Base-by-base conservation (phyloP, 2,329 filamentous ascomycete species). In the Pseudophaeomoniella oleicola region DNA sequence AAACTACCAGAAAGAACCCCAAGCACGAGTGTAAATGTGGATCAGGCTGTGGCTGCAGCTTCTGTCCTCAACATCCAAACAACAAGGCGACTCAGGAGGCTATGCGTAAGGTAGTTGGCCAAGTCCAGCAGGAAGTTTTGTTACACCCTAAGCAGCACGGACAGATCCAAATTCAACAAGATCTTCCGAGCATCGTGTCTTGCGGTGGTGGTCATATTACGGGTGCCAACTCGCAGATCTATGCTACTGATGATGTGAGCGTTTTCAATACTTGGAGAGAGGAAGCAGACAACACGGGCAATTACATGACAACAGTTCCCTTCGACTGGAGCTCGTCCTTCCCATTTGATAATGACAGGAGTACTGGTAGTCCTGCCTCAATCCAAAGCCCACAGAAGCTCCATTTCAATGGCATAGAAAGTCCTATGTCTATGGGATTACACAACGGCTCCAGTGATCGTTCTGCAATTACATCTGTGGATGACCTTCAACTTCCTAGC, bases 1-100 rank as follows among this genome's bases (percentile, higher is more conserved):
- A 27, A n/a, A 27, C n/a, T 6, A 27, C 22, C 22, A n/a, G 16
- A 16, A 19, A 19, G 11, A 13, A 10, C 9, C 5, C 39, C 2
- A 36, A 35, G 17, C 37, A 34, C 17, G 35, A 39, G 16, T 50
- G 47, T 39, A 44, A 44, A 18, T 50, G 47, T 37, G 47, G 47
- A 10, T 37, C 42, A 3, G 40, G 35, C 14, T 50, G 47, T 40
- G 39, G 42, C 18, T 50, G 47, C 40, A 38, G 44, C 9, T 47
- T 46, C 35, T 50, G 47, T 41, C 46, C 46, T 11, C 41, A 47
- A 16, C 47, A 50, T 39, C 46, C 47, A 15, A 47, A 48, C 42
- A 50, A 47, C 19, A 35, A 39, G 10, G 44, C 46, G 6, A 46
- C 46, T 3, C 42, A 42, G 36, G 42, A 44, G 29, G 37, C 43